phyloP scores from a whole-genome alignment of 305 asterid species.

The Fraxinus platypoda region DNA sequence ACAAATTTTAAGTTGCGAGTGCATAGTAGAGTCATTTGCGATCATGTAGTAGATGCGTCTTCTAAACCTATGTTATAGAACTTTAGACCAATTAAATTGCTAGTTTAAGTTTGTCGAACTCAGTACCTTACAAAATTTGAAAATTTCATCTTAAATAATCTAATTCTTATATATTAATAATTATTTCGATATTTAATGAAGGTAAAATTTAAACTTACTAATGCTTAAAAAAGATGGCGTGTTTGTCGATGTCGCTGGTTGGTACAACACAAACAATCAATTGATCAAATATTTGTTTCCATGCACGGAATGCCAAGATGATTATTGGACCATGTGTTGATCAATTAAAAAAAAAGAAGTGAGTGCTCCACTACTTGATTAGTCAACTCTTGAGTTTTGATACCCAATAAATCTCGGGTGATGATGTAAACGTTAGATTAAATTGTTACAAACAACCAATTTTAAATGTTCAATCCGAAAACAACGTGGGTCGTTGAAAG shows the following conservation, averaged over 20 bases:
- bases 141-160: not conserved
- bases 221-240: not conserved
- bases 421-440: too few relatives aligned
- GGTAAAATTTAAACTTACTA: not conserved
- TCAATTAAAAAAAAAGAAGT: too few relatives aligned
- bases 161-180: not conserved
- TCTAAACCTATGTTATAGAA: not conserved
- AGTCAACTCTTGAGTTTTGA: too few relatives aligned
- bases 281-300: not conserved
- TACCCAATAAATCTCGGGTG: too few relatives aligned
- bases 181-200: too few relatives aligned
- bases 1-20: not conserved
- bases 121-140: too few relatives aligned
- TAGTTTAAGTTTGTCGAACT: not conserved
- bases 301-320: not conserved
- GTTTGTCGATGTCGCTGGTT: not conserved
- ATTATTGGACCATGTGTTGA: not conserved
- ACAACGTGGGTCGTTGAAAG: too few relatives aligned
- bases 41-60: not conserved
- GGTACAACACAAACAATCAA: not conserved
- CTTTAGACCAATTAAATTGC: not conserved
- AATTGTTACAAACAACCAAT: too few relatives aligned
- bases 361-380: not conserved
- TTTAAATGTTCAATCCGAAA: too few relatives aligned
- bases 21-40: not conserved